Base-by-base conservation (phyloP, 371 early-diverging fungal genomes). In the Batkoa obscura region DNA sequence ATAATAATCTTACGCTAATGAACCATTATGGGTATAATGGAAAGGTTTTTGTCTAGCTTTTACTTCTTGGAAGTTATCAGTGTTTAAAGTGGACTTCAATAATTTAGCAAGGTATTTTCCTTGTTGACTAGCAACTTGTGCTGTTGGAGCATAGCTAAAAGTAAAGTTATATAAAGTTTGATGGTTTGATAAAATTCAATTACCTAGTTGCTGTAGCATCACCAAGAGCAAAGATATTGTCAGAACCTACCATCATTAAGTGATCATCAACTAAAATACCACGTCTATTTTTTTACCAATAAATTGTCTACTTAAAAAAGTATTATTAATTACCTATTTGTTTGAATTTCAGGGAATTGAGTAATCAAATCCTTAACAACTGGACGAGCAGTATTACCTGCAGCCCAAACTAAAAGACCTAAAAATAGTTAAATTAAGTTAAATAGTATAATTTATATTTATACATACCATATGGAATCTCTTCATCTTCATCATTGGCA, bases 71-170 rank as follows among this genome's bases (percentile, higher is more conserved):
- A 33, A 70, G 23, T 62, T 67, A 50, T 74, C 74, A 41, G 66
- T 64, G 50, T 59, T 67, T 42, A 76, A 76, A 57, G 78, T 43
- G 41, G 68, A 64, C 54, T 76, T 73, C 59, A 92, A 78, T 23
- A 79, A 60, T 13, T 72, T 71, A 13, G 89, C 84, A 49, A 94
- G 74, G 70, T 89, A 90, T 48, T 73, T 73, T 45, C 90, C 94
- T 63, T 93, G 90, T 58, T 86, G 81, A 48, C 77, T 76, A n/a
- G 94, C 90, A 33, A 93, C 94, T 64, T 94, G 94, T 13, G 90
- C 91, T 41, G 89, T 86, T 17, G 90, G 88, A 15, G 90, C 84
- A 61, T 73, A 82, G 31, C 56, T 55, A 56, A 72, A 31, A 31
- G 12, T 6, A 31, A 31, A 33, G 17, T 31, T 31, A 30, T 3